Conservation (phyloP, 2,329 filamentous ascomycete genomes). For the Fusarium devonianum region DNA sequence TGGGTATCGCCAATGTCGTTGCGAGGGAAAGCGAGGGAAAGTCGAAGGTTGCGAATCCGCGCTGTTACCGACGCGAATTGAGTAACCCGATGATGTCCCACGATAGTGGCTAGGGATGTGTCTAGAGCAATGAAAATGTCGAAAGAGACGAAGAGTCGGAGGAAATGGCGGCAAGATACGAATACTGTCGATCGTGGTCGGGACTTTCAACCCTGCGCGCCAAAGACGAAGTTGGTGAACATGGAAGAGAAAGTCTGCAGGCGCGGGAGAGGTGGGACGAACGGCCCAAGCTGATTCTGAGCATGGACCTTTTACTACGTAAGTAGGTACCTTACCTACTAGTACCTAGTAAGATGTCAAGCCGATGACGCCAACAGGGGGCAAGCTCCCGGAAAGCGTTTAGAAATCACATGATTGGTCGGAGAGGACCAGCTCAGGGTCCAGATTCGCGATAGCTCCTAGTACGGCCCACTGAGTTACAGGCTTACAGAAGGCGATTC, state of each 20-base stretch:
- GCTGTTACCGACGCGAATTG: conserved; percentile 10
- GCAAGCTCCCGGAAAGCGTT: conserved; percentile 6
- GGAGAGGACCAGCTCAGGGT: conserved; percentile 12
- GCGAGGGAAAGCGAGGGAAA: conserved; percentile 7
- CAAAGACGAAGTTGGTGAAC: conserved; percentile 31
- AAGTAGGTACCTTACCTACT: too few relatives aligned
- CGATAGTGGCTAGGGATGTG: conserved; percentile 27
- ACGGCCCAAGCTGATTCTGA: conserved; percentile 15
- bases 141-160: too few relatives aligned
- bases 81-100: conserved; percentile 9
- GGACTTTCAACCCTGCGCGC: conserved; percentile 31
- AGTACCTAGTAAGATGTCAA: background rate
- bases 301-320: background rate
- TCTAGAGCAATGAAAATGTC: conserved; percentile 9
- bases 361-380: conserved; percentile 31
- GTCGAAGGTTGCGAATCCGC: background rate
- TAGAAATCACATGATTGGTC: conserved; percentile 10
- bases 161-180: conserved; percentile 1
- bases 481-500: conserved; percentile 6
- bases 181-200: conserved; percentile 7
- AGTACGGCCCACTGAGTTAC: conserved; percentile 15
- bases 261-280: conserved; percentile 24
- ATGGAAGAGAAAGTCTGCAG: conserved; percentile 14
- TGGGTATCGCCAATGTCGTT: conserved; percentile 5
- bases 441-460: conserved; percentile 18